Evolutionary conservation across 2,329 filamentous ascomycete genomes (phyloP).

Genomic region (Endothia cerciana): DNA sequence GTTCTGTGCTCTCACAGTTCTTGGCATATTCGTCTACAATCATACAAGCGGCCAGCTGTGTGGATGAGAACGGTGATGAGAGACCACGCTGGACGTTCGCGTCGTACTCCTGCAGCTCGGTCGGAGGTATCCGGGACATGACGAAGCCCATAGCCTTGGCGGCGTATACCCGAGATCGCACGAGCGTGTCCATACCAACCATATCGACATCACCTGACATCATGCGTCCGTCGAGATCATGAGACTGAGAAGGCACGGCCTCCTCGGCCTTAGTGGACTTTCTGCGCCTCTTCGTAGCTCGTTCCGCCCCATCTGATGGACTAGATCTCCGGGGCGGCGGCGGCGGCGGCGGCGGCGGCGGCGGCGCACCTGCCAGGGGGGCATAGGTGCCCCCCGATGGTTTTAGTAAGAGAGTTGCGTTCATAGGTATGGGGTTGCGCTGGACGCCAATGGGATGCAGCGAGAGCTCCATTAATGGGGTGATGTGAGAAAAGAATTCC

Average conservation of each 20-base stretch:
- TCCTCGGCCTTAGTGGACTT: constrained; percentile 86
- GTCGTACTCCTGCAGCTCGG: constrained; percentile 66
- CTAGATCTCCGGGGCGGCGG: constrained; percentile 52
- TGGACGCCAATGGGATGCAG: constrained; percentile 92
- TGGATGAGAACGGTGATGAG: constrained; percentile 76
- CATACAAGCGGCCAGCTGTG: constrained; percentile 81
- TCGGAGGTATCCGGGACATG: constrained; percentile 75
- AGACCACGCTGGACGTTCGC: constrained; percentile 68
- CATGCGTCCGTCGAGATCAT: constrained; percentile 98
- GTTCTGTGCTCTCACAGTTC: constrained; percentile 49
- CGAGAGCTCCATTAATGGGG: constrained; percentile 81
- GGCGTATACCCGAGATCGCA: constrained; percentile 86
- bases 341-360: constrained; percentile 48
- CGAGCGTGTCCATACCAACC: constrained; percentile 84
- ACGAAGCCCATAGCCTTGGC: constrained; percentile 84
- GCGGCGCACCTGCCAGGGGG: constrained; percentile 48
- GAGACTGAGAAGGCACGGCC: constrained; percentile 66
- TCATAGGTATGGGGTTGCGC: constrained; percentile 90
- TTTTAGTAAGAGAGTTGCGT: constrained; percentile 84
- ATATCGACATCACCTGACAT: constrained; percentile 96
- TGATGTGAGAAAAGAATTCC: constrained; percentile 76
- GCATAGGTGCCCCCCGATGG: constrained; percentile 87
- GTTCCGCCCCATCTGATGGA: constrained; percentile 59
- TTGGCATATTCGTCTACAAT: constrained; percentile 88
- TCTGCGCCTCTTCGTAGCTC: constrained; percentile 74